These are phyloP conservation scores for Tricholoma sp. DNA, from an alignment of 768 basidiomycete species.

Conservation along the genomic window DNA sequence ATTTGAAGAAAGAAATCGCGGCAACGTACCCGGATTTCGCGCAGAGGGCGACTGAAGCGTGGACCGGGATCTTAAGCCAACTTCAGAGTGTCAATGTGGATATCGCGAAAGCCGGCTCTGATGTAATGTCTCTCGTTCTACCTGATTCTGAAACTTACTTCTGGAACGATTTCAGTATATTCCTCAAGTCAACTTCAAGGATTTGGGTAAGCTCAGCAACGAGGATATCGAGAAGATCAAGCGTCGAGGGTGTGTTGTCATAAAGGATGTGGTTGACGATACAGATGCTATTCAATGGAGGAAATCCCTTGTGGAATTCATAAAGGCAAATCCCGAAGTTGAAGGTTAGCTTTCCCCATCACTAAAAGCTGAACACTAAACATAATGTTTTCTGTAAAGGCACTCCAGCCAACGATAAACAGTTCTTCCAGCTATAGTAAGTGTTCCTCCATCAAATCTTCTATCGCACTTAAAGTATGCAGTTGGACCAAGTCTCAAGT, in stretches of 20 bases:
- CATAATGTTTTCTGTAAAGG: slow-evolving; percentile 27
- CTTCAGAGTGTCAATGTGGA: slow-evolving; percentile 39
- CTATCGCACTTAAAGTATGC: not conserved
- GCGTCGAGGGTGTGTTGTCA: slow-evolving; percentile 54
- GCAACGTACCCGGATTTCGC: slow-evolving; percentile 46
- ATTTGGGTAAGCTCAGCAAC: slow-evolving; percentile 40
- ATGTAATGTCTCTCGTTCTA: slow-evolving; percentile 31
- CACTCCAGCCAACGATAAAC: slow-evolving; percentile 51
- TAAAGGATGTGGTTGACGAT: slow-evolving; percentile 55
- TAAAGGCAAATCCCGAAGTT: slow-evolving; percentile 50
- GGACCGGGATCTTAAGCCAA: slow-evolving; percentile 53
- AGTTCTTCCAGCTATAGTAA: slow-evolving; percentile 72
- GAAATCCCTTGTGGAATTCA: slow-evolving; percentile 47
- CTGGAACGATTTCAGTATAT: slow-evolving; percentile 37
- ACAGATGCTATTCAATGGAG: slow-evolving; percentile 56
- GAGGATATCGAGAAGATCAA: slow-evolving; percentile 47
- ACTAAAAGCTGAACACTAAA: not conserved
- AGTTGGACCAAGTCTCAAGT: slow-evolving; percentile 51
- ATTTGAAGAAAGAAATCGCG: slow-evolving; percentile 56
- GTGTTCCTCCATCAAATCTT: slow-evolving; percentile 14
- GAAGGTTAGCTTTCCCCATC: slow-evolving; percentile 35
- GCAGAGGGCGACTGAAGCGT: slow-evolving; percentile 44
- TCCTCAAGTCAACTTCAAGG: slow-evolving; percentile 55
- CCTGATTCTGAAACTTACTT: not conserved
- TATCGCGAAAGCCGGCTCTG: slow-evolving; percentile 42